These are phyloP conservation scores for Populus hybrid DNA, from an alignment of 441 rosid genomes.

Conservation along the genomic window DNA sequence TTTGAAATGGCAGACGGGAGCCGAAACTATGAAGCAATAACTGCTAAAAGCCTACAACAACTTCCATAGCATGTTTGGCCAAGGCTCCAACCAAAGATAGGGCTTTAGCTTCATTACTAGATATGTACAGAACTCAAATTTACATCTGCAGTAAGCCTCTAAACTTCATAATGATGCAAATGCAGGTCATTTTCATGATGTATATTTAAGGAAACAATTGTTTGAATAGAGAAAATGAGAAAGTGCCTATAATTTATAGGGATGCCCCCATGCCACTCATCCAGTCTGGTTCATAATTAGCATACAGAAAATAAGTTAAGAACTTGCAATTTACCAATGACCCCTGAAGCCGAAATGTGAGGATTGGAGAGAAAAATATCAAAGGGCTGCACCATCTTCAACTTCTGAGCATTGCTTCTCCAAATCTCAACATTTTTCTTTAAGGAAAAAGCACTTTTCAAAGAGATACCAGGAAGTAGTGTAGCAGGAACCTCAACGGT, in stretches of 20 bases:
- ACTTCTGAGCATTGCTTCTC: conserved; percentile 62
- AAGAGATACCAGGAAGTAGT: conserved; percentile 61
- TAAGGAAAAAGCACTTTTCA: conserved; percentile 58
- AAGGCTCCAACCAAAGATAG: neutral
- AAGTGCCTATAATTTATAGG: neutral
- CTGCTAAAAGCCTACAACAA: neutral
- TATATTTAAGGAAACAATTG: neutral
- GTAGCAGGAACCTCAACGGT: conserved; percentile 42
- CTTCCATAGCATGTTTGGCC: neutral
- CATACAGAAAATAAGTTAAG: neutral
- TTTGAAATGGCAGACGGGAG: neutral
- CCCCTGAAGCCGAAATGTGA: conserved; percentile 68
- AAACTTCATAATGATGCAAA: neutral
- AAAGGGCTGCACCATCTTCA: conserved; percentile 62
- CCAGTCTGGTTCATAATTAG: neutral
- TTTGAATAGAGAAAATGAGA: neutral
- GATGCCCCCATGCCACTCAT: neutral
- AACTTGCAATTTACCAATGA: conserved; percentile 50
- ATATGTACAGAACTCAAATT: neutral
- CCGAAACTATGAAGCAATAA: neutral
- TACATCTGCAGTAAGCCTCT: neutral
- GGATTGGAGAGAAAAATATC: conserved; percentile 80
- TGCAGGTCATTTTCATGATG: neutral
- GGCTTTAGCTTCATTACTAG: neutral
- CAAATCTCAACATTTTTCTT: conserved; percentile 65